These are phyloP conservation scores for Edaphochlamys debaryana DNA, from an alignment of 139 green algal genomes.

Conservation along the genomic window DNA sequence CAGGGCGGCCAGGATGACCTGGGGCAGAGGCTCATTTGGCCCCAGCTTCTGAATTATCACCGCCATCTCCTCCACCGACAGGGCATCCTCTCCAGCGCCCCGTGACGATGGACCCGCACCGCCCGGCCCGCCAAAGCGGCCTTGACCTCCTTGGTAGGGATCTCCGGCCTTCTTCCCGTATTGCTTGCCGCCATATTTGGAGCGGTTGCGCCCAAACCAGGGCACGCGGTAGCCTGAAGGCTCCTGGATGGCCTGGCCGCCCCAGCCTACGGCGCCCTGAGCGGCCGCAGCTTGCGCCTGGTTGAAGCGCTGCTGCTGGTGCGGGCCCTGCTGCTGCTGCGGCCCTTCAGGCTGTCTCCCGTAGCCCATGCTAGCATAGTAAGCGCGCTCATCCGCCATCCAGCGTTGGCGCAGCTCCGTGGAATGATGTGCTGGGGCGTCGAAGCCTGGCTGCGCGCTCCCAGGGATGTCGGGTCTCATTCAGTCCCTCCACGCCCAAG, in stretches of 20 bases:
- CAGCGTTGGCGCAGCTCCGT: background rate
- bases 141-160: background rate
- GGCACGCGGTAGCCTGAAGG: constrained; percentile 61
- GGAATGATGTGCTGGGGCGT: too few species aligned
- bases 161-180: too few species aligned
- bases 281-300: too few species aligned
- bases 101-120: constrained; percentile 2
- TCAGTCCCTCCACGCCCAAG: too few species aligned
- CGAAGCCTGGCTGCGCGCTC: too few species aligned
- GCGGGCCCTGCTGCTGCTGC: background rate
- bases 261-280: constrained; percentile 69
- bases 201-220: constrained; percentile 72
- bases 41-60: constrained; percentile 50
- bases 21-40: constrained; percentile 56
- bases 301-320: constrained; percentile 14
- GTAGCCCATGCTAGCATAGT: constrained; percentile 9
- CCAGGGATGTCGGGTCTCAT: too few species aligned
- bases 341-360: background rate
- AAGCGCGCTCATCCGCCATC: constrained; percentile 20
- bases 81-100: constrained; percentile 38
- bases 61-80: constrained; percentile 62
- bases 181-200: constrained; percentile 18
- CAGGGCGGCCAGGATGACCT: constrained; percentile 70
- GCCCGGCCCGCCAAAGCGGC: background rate
- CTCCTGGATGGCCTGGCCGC: constrained; percentile 75